These are phyloP conservation scores for Suhomyces terraborum DNA, from an alignment of 1,139 yeast species.

Conservation along the genomic window DNA sequence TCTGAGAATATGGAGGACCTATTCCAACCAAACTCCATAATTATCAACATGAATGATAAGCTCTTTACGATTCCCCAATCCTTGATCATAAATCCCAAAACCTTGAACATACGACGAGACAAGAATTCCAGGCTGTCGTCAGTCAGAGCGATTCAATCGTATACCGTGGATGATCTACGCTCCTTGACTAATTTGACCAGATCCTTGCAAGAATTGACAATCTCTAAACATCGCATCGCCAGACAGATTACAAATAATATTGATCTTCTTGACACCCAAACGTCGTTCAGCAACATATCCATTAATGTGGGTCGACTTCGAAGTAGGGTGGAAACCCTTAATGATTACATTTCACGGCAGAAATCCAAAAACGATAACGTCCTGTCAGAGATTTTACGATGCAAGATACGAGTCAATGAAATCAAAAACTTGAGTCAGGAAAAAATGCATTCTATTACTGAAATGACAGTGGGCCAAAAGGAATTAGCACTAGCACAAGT, in stretches of 20 bases:
- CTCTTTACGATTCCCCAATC: slow-evolving; percentile 26
- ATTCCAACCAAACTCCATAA: slow-evolving; percentile 29
- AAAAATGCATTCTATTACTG: slow-evolving; percentile 20
- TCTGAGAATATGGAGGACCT: slow-evolving; percentile 20
- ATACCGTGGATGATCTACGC: slow-evolving; percentile 40
- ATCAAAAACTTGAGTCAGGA: slow-evolving; percentile 23
- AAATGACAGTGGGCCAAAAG: slow-evolving; percentile 25
- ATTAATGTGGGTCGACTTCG: slow-evolving; percentile 8
- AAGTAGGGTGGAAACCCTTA: slow-evolving; percentile 15
- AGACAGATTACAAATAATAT: slow-evolving; percentile 17
- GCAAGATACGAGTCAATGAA: slow-evolving; percentile 29
- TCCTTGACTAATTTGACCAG: slow-evolving; percentile 32
- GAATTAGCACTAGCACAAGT: slow-evolving; percentile 35
- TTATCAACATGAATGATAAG: slow-evolving; percentile 27
- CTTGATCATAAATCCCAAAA: slow-evolving; percentile 11
- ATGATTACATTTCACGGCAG: slow-evolving; percentile 25
- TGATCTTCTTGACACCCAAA: slow-evolving; percentile 14
- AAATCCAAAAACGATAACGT: slow-evolving; percentile 29
- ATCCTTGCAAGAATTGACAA: slow-evolving; percentile 35
- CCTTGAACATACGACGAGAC: slow-evolving; percentile 4
- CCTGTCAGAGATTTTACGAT: slow-evolving; percentile 29
- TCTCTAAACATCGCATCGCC: slow-evolving; percentile 17
- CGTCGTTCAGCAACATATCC: slow-evolving; percentile 16
- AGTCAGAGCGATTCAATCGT: slow-evolving; percentile 21
- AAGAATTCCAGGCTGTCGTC: slow-evolving; percentile 1